Evolutionary conservation across 2,329 filamentous ascomycete genomes (phyloP).

Genomic region (Berkeleyomyces rouxiae): DNA sequence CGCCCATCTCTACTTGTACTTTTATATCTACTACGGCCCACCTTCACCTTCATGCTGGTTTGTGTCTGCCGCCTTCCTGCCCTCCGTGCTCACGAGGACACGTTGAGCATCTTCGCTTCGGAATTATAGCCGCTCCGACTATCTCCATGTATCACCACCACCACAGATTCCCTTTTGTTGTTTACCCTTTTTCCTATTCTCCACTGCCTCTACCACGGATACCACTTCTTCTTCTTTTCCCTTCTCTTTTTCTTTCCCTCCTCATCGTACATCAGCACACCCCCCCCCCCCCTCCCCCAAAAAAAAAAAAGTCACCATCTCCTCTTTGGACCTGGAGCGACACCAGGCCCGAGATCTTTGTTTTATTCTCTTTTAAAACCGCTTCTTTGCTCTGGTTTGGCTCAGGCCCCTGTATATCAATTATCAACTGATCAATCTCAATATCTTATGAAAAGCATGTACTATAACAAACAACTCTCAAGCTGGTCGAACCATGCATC

Average conservation of each 20-base stretch:
- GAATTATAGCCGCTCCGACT: neutral
- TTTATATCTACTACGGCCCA: neutral
- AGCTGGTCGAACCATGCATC: no score
- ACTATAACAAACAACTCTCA: neutral
- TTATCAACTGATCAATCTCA: neutral
- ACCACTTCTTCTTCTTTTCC: neutral
- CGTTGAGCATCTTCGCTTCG: no score
- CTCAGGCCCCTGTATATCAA: slow-evolving; percentile 8
- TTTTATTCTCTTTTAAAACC: neutral
- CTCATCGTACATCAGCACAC: slow-evolving; percentile 13
- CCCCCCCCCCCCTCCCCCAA: no score
- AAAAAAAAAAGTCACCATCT: slow-evolving; percentile 12
- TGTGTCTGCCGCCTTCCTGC: neutral
- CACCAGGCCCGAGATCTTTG: neutral
- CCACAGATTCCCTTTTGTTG: neutral
- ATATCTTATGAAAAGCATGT: slow-evolving; percentile 1
- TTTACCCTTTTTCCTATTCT: neutral
- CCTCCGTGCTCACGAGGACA: no score
- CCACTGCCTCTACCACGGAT: neutral
- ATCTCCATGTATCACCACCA: neutral
- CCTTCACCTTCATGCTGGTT: neutral
- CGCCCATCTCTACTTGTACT: neutral
- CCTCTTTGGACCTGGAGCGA: slow-evolving; percentile 8
- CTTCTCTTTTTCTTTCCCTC: neutral
- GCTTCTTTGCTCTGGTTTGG: neutral